These are phyloP conservation scores for Aphanomyces cochlioides DNA, from an alignment of 352 stramenopile species.

Conservation along the genomic window DNA sequence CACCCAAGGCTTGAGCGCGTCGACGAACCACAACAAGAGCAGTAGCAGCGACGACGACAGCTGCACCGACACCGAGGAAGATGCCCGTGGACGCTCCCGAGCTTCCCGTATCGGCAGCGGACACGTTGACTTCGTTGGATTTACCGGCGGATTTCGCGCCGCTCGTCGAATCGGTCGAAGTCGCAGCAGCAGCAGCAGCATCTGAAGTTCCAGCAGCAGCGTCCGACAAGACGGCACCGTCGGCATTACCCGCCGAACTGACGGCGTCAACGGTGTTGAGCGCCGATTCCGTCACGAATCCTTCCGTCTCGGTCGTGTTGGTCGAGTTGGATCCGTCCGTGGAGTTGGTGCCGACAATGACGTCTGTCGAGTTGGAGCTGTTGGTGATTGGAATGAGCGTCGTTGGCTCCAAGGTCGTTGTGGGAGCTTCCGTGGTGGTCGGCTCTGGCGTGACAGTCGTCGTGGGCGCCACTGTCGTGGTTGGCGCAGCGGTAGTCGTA, in stretches of 20 bases:
- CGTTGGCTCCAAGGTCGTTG: not conserved
- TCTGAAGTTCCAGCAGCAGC: not conserved
- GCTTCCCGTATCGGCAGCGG: not conserved
- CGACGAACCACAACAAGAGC: slow-evolving; percentile 22
- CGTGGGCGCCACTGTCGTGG: not conserved
- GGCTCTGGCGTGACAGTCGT: not conserved
- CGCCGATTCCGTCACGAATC: not conserved
- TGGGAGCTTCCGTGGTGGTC: slow-evolving; percentile 13
- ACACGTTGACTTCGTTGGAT: slow-evolving; percentile 3
- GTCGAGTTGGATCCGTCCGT: not conserved
- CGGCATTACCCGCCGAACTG: not conserved
- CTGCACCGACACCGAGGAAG: not conserved
- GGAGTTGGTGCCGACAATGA: not conserved
- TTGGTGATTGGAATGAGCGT: slow-evolving; percentile 18
- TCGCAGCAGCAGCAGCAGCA: not conserved
- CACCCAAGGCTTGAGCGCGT: not conserved
- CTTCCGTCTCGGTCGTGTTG: not conserved
- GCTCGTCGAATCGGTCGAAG: not conserved
- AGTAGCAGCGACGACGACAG: slow-evolving; percentile 7
- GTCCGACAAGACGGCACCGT: not conserved
- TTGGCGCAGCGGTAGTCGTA: not conserved
- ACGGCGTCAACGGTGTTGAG: slow-evolving; percentile 1
- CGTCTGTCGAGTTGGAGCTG: slow-evolving; percentile 1
- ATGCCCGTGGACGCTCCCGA: not conserved
- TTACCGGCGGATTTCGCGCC: not conserved